Evolutionary conservation across 306 rosid genomes (phyloP).

Genomic region (Hippophae tibetana): DNA sequence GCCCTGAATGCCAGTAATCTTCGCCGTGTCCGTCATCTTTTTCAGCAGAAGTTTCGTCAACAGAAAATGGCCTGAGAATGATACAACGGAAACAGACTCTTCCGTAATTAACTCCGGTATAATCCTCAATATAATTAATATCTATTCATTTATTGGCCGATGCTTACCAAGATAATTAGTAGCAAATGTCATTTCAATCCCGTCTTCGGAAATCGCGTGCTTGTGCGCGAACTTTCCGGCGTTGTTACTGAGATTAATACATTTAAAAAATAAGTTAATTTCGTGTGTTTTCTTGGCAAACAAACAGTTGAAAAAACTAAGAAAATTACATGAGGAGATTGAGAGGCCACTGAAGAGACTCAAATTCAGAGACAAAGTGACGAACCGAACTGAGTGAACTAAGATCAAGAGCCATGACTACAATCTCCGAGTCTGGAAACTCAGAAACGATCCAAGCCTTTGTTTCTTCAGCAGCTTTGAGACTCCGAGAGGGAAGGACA

Average conservation of each 20-base stretch:
- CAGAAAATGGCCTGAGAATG: conserved; percentile 66
- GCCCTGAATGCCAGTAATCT: conserved; percentile 50
- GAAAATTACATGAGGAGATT: conserved; percentile 57
- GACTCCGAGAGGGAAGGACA: conserved; percentile 60
- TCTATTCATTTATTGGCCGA: too few species aligned
- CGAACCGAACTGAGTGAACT: conserved; percentile 61
- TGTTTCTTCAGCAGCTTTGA: conserved; percentile 67
- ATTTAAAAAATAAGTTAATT: not conserved
- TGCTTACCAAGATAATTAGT: conserved; percentile 63
- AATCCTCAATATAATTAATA: too few species aligned
- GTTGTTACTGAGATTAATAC: conserved; percentile 46
- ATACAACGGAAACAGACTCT: not conserved
- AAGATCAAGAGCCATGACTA: conserved; percentile 70
- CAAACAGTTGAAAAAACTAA: conserved; percentile 7
- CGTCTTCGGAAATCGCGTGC: conserved; percentile 65
- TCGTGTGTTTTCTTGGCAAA: conserved; percentile 4
- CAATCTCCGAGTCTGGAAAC: conserved; percentile 42
- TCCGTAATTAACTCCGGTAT: too few species aligned
- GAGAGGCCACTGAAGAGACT: conserved; percentile 59
- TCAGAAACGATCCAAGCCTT: conserved; percentile 51
- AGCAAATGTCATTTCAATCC: conserved; percentile 83
- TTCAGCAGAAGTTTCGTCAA: conserved; percentile 57
- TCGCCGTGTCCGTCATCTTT: conserved; percentile 63
- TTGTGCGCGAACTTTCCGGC: conserved; percentile 79
- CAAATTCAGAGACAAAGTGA: conserved; percentile 46